Conservation (phyloP, 306 rosid genomes). For the Gynostemma pentaphyllum region DNA sequence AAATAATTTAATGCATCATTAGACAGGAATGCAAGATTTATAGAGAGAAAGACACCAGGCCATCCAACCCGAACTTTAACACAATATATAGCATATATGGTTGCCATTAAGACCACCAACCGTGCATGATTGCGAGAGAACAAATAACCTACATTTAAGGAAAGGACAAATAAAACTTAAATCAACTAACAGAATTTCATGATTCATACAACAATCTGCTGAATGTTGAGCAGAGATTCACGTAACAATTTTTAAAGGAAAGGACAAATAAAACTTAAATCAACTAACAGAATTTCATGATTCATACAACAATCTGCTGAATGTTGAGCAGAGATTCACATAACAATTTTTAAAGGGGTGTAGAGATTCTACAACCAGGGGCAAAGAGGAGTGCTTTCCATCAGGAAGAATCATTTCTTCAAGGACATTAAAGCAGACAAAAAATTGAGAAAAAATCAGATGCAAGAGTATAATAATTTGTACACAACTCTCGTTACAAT, state of each 20-base stretch:
- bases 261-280: neutral
- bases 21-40: slow-evolving; percentile 83
- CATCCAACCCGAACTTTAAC: slow-evolving; percentile 90
- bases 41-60: slow-evolving; percentile 71
- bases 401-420: neutral
- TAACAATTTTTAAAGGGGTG: neutral
- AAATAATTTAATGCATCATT: slow-evolving; percentile 59
- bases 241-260: neutral
- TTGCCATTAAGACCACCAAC: slow-evolving; percentile 65
- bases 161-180: neutral
- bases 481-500: neutral
- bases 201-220: neutral
- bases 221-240: neutral
- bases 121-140: slow-evolving; percentile 95
- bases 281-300: neutral
- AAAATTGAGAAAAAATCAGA: neutral
- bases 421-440: neutral
- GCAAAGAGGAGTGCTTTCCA: neutral
- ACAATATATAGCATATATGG: slow-evolving; percentile 62
- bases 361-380: neutral
- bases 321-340: neutral
- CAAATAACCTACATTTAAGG: slow-evolving; percentile 61
- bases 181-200: neutral
- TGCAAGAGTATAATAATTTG: neutral
- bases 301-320: neutral